Conservation (phyloP, 108 stramenopile genomes). For the Aureococcus anophagefferens region DNA sequence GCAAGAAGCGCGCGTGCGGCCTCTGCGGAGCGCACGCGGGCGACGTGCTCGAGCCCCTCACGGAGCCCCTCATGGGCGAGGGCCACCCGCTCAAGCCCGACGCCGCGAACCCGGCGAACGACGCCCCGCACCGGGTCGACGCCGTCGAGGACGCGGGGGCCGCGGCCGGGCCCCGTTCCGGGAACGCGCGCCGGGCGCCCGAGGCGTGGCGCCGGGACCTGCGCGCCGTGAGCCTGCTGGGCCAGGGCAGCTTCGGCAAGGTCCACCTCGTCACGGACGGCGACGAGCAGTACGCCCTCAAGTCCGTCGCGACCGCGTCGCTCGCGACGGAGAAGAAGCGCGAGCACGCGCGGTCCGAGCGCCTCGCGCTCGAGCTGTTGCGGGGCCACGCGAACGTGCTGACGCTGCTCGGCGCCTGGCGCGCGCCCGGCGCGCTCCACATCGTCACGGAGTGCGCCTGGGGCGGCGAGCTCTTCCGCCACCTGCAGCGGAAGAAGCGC, state of each 20-base stretch:
- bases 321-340: slow-evolving; percentile 39
- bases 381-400: slow-evolving; percentile 47
- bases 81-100: too few species aligned
- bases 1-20: too few species aligned
- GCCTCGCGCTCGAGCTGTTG: slow-evolving; percentile 28
- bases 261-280: slow-evolving; percentile 8
- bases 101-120: too few species aligned
- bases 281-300: slow-evolving; percentile 46
- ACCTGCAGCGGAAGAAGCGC: slow-evolving; percentile 23
- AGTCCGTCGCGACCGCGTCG: slow-evolving; percentile 39
- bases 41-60: too few species aligned
- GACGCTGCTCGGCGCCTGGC: slow-evolving; percentile 41
- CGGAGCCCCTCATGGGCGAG: too few species aligned
- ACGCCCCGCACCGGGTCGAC: too few species aligned
- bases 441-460: slow-evolving; percentile 29
- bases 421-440: slow-evolving; percentile 28
- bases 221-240: slow-evolving; percentile 18
- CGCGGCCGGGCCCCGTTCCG: too few species aligned
- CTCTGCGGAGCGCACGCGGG: too few species aligned
- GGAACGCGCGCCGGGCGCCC: too few species aligned
- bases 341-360: slow-evolving; percentile 41
- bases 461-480: slow-evolving; percentile 42
- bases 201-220: too few species aligned
- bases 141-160: too few species aligned
- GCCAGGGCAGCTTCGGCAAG: slow-evolving; percentile 38